Conservation (phyloP, 192 early-diverging fungal genomes). For the Entophlyctis luteolus region DNA sequence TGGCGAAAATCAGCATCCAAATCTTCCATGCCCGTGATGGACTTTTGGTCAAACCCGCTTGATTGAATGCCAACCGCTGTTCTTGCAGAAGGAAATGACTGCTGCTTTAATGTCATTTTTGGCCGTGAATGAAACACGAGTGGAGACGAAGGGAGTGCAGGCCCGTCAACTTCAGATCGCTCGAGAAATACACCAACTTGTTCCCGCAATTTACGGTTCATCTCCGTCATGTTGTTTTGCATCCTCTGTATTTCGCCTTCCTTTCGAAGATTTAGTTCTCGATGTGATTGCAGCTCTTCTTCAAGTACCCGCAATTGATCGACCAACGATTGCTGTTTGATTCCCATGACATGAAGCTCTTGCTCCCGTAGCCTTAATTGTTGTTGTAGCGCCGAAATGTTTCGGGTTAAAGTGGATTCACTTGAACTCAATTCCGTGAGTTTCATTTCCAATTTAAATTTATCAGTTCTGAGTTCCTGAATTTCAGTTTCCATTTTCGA, state of each 20-base stretch:
- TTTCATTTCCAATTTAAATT: slow-evolving; percentile 37
- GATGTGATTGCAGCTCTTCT: slow-evolving; percentile 38
- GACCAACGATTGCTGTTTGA: slow-evolving; percentile 32
- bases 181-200: slow-evolving; percentile 22
- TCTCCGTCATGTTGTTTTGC: slow-evolving; percentile 31
- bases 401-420: slow-evolving; percentile 30
- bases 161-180: not conserved
- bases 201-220: slow-evolving; percentile 23
- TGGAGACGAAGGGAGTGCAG: not conserved
- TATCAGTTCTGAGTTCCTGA: slow-evolving; percentile 30
- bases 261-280: slow-evolving; percentile 15
- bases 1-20: slow-evolving; percentile 15
- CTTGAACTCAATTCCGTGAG: slow-evolving; percentile 37
- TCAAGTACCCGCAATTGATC: slow-evolving; percentile 38
- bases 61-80: no score
- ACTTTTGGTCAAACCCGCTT: not conserved
- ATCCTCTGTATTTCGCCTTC: slow-evolving; percentile 35
- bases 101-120: not conserved
- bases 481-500: slow-evolving; percentile 34
- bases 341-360: slow-evolving; percentile 27
- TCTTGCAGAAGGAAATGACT: not conserved
- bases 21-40: slow-evolving; percentile 19
- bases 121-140: not conserved
- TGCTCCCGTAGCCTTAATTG: slow-evolving; percentile 40
- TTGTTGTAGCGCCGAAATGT: slow-evolving; percentile 34